These are phyloP conservation scores for Rhodotorula sp. DNA, from an alignment of 1,284 basidiomycete genomes.

Conservation along the genomic window DNA sequence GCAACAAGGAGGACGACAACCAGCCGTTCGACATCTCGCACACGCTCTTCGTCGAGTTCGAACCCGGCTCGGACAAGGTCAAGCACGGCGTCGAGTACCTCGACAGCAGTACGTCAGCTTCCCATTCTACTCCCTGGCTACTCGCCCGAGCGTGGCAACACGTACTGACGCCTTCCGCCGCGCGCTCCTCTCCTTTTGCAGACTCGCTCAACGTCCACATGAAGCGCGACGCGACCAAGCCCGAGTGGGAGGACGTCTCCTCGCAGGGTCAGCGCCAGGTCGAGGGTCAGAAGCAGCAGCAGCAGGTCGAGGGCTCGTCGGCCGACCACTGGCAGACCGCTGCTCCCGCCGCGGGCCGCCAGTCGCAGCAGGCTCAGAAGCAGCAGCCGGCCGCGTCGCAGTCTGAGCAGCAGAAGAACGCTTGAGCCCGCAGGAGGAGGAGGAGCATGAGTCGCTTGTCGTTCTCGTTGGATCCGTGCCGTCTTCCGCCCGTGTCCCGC, in stretches of 20 bases:
- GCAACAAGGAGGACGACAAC: not conserved
- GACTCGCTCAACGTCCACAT: slow-evolving; percentile 10
- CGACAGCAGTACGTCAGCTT: slow-evolving; percentile 5
- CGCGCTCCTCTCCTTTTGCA: not conserved
- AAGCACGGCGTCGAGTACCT: slow-evolving; percentile 15
- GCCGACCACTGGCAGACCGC: too few species aligned
- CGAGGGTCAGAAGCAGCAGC: not conserved
- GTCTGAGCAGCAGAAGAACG: too few species aligned
- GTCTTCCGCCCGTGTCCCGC: too few species aligned
- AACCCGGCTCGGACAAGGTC: slow-evolving; percentile 4
- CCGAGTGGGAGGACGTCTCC: not conserved
- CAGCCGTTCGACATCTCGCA: slow-evolving; percentile 11
- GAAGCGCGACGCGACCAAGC: slow-evolving; percentile 9
- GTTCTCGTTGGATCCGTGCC: too few species aligned
- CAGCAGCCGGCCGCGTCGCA: too few species aligned
- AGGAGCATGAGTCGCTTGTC: too few species aligned
- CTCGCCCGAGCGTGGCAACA: too few species aligned
- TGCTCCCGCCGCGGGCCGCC: too few species aligned
- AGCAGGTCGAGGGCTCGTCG: not conserved
- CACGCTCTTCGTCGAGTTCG: slow-evolving; percentile 15
- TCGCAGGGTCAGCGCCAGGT: not conserved
- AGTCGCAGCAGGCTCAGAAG: too few species aligned
- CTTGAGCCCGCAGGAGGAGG: too few species aligned
- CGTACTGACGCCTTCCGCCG: too few species aligned
- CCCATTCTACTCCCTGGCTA: too few species aligned